Conservation (phyloP, 2,329 filamentous ascomycete species). For the Orbilia ellipsospora region DNA sequence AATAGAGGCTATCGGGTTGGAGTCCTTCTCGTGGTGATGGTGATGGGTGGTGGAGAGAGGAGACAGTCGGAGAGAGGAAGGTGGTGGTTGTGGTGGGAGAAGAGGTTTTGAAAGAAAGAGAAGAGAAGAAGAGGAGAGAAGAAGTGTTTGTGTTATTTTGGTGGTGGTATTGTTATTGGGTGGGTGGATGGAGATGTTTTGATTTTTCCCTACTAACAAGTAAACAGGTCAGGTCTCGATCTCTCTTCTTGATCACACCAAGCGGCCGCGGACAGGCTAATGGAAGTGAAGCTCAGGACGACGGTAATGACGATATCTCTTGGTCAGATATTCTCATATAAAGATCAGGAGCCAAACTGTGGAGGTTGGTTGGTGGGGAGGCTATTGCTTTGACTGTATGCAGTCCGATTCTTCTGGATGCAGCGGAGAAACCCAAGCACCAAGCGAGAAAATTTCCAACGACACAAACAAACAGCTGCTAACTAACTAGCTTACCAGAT, state of each 20-base stretch:
- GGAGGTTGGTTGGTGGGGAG: slow-evolving; percentile 14
- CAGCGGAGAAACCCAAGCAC: slow-evolving; percentile 33
- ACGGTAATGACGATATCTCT: neutral
- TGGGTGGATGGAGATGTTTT: slow-evolving; percentile 43
- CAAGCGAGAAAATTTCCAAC: slow-evolving; percentile 48
- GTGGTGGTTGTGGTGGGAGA: slow-evolving; percentile 10
- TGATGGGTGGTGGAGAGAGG: slow-evolving; percentile 53
- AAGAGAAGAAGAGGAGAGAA: slow-evolving; percentile 15
- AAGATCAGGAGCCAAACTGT: neutral
- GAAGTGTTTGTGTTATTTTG: slow-evolving; percentile 11
- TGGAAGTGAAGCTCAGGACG: neutral
- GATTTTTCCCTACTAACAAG: slow-evolving; percentile 49
- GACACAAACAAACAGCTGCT: slow-evolving; percentile 3
- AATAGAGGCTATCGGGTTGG: slow-evolving; percentile 43
- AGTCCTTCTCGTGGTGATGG: slow-evolving; percentile 54
- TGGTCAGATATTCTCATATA: neutral
- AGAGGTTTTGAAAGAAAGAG: slow-evolving; percentile 10
- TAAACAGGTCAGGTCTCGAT: slow-evolving; percentile 37
- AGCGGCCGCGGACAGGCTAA: slow-evolving; percentile 11
- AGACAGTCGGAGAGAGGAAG: slow-evolving; percentile 48
- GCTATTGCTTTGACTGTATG: slow-evolving; percentile 8
- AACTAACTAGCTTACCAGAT: neutral
- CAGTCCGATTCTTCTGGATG: slow-evolving; percentile 26
- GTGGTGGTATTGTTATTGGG: slow-evolving; percentile 20
- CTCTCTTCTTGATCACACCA: neutral